Conservation (phyloP, 1,139 yeast species). For the Yamadazyma epiphylla region DNA sequence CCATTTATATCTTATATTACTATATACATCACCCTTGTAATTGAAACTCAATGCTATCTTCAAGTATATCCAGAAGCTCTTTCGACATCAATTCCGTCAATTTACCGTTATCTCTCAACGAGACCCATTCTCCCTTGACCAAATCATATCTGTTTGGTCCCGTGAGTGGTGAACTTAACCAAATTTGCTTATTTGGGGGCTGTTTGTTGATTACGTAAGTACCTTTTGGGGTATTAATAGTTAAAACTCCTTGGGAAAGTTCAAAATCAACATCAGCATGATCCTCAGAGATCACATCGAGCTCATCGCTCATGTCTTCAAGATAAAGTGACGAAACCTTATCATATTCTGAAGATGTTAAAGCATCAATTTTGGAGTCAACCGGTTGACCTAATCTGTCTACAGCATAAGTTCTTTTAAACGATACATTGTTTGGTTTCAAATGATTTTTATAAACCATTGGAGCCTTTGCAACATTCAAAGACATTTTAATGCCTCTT, state of each 20-base stretch:
- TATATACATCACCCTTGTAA: conserved; percentile 10
- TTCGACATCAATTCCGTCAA: conserved; percentile 44
- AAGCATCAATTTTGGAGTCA: conserved; percentile 44
- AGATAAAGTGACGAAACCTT: conserved; percentile 56
- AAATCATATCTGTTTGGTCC: conserved; percentile 78
- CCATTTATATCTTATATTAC: not conserved
- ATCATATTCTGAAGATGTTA: conserved; percentile 54
- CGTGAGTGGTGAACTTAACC: conserved; percentile 90
- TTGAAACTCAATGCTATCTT: conserved; percentile 18
- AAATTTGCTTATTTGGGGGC: conserved; percentile 90
- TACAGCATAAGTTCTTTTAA: conserved; percentile 17
- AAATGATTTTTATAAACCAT: too few species aligned
- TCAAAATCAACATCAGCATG: conserved; percentile 72
- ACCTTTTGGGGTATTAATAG: conserved; percentile 61
- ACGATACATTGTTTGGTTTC: too few species aligned
- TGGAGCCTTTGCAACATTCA: too few species aligned
- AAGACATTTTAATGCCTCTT: too few species aligned
- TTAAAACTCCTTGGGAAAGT: conserved; percentile 77
- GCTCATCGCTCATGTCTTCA: conserved; percentile 57
- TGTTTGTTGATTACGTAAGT: conserved; percentile 88
- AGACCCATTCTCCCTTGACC: conserved; percentile 56
- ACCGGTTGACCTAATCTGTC: conserved; percentile 41
- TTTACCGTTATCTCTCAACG: conserved; percentile 51
- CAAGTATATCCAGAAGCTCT: conserved; percentile 45
- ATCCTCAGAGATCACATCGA: conserved; percentile 60